A percentile compares a stretch with the other conserved stretches of the same genome.
Evolutionary conservation across 371 early-diverging fungal species (phyloP).

Genomic region (Rhizomucor miehei): DNA sequence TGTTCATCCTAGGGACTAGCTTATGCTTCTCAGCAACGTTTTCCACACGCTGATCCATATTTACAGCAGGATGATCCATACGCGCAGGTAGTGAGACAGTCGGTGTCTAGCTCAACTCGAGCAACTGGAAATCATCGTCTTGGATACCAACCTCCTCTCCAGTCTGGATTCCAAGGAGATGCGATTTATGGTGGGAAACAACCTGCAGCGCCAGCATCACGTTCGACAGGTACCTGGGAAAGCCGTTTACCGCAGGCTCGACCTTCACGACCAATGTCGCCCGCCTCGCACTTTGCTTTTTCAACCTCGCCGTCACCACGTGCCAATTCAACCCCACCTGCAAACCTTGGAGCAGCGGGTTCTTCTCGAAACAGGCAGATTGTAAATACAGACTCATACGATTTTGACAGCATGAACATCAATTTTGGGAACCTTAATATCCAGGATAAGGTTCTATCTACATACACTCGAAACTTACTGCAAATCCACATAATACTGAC

Average conservation of each 20-base stretch:
- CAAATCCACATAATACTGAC: neutral
- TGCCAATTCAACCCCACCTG: conserved; percentile 44
- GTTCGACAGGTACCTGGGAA: neutral
- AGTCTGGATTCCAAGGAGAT: neutral
- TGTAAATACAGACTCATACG: conserved; percentile 8
- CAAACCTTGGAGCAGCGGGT: conserved; percentile 20
- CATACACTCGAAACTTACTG: neutral
- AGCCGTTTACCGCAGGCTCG: conserved; percentile 2
- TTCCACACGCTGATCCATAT: too few relatives aligned
- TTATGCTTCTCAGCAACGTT: too few relatives aligned
- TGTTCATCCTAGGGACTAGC: too few relatives aligned
- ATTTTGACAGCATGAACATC: conserved; percentile 20
- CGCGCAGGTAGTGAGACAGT: too few relatives aligned
- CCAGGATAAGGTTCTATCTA: conserved; percentile 7
- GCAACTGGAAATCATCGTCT: neutral
- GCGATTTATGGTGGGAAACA: neutral
- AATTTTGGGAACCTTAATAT: conserved; percentile 16
- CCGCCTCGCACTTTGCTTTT: conserved; percentile 28
- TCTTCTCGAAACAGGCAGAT: neutral
- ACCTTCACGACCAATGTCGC: conserved; percentile 19
- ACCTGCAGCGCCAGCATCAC: conserved; percentile 2
- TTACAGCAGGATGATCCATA: too few relatives aligned
- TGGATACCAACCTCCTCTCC: neutral
- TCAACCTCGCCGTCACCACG: conserved; percentile 35
- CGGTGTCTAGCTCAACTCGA: neutral